These are phyloP conservation scores for Penicillium sp. DNA, from an alignment of 2,329 filamentous ascomycete genomes.

Conservation along the genomic window DNA sequence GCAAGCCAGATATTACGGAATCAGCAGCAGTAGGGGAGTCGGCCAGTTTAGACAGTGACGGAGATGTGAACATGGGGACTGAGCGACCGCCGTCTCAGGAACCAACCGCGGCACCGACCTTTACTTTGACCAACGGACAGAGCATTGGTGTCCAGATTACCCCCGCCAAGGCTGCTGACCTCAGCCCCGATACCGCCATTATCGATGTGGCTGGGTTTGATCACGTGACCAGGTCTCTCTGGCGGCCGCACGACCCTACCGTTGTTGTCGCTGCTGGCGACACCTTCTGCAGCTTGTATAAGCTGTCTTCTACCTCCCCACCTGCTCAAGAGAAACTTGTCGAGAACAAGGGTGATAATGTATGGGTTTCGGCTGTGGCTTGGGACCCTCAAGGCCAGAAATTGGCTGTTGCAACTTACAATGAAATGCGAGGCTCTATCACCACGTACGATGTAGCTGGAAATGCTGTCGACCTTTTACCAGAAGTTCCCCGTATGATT, in stretches of 20 bases:
- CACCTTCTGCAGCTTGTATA: constrained; percentile 52
- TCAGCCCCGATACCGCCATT: constrained; percentile 50
- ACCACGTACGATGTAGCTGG: constrained; percentile 51
- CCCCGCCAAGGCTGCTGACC: constrained; percentile 54
- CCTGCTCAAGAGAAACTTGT: constrained; percentile 43
- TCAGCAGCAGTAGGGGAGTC: constrained; percentile 31
- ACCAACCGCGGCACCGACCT: constrained; percentile 36
- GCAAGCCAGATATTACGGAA: constrained; percentile 27
- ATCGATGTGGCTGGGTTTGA: constrained; percentile 42
- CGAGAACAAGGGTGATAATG: constrained; percentile 37
- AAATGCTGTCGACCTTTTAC: constrained; percentile 50
- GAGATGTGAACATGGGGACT: constrained; percentile 48
- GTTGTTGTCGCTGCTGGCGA: constrained; percentile 50
- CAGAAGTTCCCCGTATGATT: constrained; percentile 51
- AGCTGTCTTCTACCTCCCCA: constrained; percentile 36
- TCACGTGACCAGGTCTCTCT: constrained; percentile 49
- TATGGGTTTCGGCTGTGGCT: constrained; percentile 50
- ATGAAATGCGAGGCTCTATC: constrained; percentile 48
- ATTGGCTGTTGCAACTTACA: constrained; percentile 53
- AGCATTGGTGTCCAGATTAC: constrained; percentile 54
- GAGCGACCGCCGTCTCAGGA: constrained; percentile 32
- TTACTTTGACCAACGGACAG: constrained; percentile 49
- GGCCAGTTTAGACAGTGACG: constrained; percentile 46
- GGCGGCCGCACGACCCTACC: constrained; percentile 52
- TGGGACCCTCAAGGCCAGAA: constrained; percentile 52